Percentiles rank a stretch among this genome's conserved stretches.
These are phyloP conservation scores for Pleurotus eryngii DNA, from an alignment of 768 basidiomycete species.

Conservation along the genomic window DNA sequence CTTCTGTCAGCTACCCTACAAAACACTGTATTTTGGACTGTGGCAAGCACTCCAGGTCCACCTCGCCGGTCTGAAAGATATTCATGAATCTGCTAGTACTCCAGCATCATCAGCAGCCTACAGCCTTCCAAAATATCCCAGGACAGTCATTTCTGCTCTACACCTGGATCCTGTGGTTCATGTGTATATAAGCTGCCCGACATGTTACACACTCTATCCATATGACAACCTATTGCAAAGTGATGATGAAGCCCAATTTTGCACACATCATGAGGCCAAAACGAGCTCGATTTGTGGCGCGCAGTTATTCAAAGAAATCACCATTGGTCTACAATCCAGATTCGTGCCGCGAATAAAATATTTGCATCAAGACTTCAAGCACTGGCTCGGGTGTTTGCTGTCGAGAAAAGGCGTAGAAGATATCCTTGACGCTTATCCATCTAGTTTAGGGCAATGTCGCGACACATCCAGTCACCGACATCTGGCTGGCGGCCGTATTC, in stretches of 20 bases:
- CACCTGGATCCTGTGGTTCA: slow-evolving; percentile 20
- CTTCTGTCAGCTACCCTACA: no score
- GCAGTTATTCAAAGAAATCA: slow-evolving; percentile 2
- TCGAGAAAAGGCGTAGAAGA: slow-evolving; percentile 24
- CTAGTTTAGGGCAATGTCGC: neutral
- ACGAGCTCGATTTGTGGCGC: neutral
- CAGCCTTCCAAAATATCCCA: neutral
- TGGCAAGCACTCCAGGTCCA: no score
- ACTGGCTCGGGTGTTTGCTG: slow-evolving; percentile 22
- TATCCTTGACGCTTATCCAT: slow-evolving; percentile 14
- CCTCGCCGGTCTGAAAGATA: no score
- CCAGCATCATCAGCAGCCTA: no score
- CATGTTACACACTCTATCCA: slow-evolving; percentile 19
- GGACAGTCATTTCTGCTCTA: slow-evolving; percentile 7
- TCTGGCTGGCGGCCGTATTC: neutral
- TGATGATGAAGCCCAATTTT: slow-evolving; percentile 1
- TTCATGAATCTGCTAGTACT: no score
- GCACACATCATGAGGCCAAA: neutral
- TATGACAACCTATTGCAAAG: neutral
- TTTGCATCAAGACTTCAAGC: slow-evolving; percentile 19
- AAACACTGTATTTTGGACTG: no score
- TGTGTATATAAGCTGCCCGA: slow-evolving; percentile 19
- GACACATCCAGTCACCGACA: neutral
- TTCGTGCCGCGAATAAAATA: slow-evolving; percentile 13
- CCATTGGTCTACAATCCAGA: neutral